Evolutionary conservation across 441 rosid species (phyloP).

Genomic region (Aleurites moluccanus): DNA sequence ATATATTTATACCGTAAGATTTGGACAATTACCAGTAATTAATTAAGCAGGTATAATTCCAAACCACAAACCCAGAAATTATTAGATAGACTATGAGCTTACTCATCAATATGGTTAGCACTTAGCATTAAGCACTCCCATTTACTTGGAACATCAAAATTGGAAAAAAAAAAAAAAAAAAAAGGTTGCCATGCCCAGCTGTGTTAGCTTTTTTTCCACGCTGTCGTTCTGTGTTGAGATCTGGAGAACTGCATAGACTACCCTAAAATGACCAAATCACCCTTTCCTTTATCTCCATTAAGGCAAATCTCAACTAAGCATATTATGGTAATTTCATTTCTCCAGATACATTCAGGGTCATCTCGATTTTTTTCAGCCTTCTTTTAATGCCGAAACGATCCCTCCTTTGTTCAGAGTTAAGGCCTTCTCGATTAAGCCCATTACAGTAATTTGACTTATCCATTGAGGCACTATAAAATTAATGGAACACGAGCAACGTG

Average conservation of each 20-base stretch:
- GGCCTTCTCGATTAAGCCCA: background rate
- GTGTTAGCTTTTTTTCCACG: constrained; percentile 34
- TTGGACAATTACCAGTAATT: no score
- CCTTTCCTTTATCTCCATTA: background rate
- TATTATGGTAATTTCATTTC: background rate
- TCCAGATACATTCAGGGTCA: background rate
- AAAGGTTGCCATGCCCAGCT: background rate
- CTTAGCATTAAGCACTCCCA: background rate
- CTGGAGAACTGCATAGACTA: background rate
- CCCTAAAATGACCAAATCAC: constrained; percentile 5
- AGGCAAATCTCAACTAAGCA: background rate
- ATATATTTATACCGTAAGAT: no score
- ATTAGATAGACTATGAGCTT: no score
- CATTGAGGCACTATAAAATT: background rate
- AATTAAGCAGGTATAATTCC: no score
- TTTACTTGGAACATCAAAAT: background rate
- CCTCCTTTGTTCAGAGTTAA: background rate
- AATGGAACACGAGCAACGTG: background rate
- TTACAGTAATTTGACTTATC: constrained; percentile 18
- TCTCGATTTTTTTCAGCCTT: background rate
- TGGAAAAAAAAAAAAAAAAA: background rate
- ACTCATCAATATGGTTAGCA: background rate
- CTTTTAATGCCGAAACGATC: constrained; percentile 5
- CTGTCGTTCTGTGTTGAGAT: constrained; percentile 20
- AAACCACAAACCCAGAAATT: no score